Base-by-base conservation (phyloP, 129 eudicot species). In the Mikania micrantha region DNA sequence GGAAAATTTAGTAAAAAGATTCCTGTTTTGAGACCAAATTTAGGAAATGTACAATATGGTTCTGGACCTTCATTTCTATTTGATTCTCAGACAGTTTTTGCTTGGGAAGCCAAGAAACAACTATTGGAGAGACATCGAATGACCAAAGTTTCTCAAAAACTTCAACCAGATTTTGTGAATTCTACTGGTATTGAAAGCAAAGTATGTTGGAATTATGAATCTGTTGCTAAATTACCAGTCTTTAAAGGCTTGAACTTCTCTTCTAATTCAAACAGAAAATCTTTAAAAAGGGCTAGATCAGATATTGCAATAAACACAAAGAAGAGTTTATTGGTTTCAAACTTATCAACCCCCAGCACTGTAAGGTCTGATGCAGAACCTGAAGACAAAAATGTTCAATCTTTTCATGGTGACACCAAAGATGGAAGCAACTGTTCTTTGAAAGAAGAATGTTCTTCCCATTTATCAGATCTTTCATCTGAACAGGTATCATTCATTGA, bases 41-140 rank as follows among this genome's bases (percentile, higher is more conserved):
- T 69, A 35, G 57, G 39, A 19, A 61, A 63, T 64, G 63, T 27
- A 32, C 61, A 24, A 9, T 59, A 54, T 49, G 47, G 50, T 44
- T 67, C 68, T 24, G 67, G 54, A 12, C 61, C 75, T 3, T 69
- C 72, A 24, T 32, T 56, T 52, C 60, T 58, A n/a, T 44, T 16
- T 64, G 74, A 66, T 58, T 40, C 74, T 31, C 79, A 11, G 10
- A 24, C 60, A 1, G 39, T 74, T 66, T 70, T 47, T 34, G 45
- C 65, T 9, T 59, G 70, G 74, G 82, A 61, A 74, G 74, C 72
- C 16, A 78, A 69, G 69, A 80, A 83, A 11, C 72, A 70, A 66
- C 66, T 74, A 16, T 60, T 77, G 50, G 81, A 78, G 69, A 70
- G 64, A 25, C 61, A 77, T 75, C 79, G 76, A 70, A 69, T 31